These are phyloP conservation scores for Syzygium aqueum DNA, from an alignment of 345 rosid genomes.

Conservation along the genomic window DNA sequence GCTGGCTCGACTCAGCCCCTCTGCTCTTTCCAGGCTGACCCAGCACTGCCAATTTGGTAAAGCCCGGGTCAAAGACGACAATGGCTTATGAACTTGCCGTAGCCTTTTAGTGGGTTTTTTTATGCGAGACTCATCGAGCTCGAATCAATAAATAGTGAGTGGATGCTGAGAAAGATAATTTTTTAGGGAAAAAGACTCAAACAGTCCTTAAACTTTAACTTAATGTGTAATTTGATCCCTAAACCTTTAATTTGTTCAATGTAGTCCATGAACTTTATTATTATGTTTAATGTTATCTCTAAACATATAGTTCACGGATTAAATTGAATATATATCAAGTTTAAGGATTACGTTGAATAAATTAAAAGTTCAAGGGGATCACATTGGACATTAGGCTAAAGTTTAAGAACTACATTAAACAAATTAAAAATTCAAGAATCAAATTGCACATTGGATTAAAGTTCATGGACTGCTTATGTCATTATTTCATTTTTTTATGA, in stretches of 20 bases:
- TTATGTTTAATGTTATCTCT: rapidly evolving
- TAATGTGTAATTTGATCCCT: rapidly evolving
- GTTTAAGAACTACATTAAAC: no score
- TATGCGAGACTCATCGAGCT: neutral
- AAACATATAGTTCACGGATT: rapidly evolving
- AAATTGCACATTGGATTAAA: neutral
- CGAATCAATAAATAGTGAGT: rapidly evolving
- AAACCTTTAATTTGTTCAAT: rapidly evolving
- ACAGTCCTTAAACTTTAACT: rapidly evolving
- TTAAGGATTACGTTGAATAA: rapidly evolving
- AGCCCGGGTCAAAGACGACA: neutral
- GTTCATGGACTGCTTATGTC: rapidly evolving
- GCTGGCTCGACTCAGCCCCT: neutral
- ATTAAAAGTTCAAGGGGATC: no score
- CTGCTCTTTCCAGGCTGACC: neutral
- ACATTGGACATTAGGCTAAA: no score
- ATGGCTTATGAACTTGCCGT: neutral
- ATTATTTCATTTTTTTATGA: no score
- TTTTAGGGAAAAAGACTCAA: neutral
- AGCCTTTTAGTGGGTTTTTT: neutral
- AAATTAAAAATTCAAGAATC: neutral
- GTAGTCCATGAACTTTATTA: rapidly evolving
- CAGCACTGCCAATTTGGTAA: neutral
- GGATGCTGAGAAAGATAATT: neutral
- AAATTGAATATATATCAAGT: rapidly evolving